Conservation (phyloP, 768 basidiomycete genomes). For the Amanita polypyramis region DNA sequence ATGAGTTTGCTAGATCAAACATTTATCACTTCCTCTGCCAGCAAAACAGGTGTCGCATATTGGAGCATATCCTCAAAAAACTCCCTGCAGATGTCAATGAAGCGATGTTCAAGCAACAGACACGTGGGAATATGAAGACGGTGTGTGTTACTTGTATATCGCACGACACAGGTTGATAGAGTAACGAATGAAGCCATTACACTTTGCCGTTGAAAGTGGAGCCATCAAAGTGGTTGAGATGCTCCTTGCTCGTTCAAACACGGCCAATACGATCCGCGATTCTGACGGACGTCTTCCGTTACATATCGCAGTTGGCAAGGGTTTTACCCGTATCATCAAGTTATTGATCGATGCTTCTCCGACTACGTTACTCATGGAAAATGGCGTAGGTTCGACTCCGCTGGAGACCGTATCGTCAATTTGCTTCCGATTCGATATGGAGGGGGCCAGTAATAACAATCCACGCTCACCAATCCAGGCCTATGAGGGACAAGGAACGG, state of each 20-base stretch:
- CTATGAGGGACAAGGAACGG: no score
- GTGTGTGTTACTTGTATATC: no score
- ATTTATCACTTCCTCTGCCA: constrained; percentile 39
- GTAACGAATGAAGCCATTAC: constrained; percentile 35
- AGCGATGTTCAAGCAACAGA: no score
- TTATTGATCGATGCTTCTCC: constrained; percentile 28
- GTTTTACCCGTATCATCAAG: constrained; percentile 24
- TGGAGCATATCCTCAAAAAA: no score
- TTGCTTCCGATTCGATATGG: constrained; percentile 14
- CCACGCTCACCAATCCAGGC: no score
- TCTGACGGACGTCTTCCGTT: constrained; percentile 41
- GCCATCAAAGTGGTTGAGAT: constrained; percentile 20
- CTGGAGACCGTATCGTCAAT: constrained; percentile 25
- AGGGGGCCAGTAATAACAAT: no score
- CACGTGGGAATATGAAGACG: no score
- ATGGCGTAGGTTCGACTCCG: constrained; percentile 36
- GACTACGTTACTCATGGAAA: constrained; percentile 32
- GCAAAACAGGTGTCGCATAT: constrained; percentile 16
- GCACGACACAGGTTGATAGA: no score
- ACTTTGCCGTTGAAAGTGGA: constrained; percentile 34
- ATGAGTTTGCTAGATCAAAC: constrained; percentile 36
- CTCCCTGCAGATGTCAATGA: no score
- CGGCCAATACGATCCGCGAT: constrained; percentile 29
- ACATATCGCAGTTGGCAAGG: constrained; percentile 31
- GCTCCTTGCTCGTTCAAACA: constrained; percentile 27